Evolutionary conservation across 306 rosid genomes (phyloP), one percentile per base, ranked within the genome.

Genomic region (Acacia confusa): DNA sequence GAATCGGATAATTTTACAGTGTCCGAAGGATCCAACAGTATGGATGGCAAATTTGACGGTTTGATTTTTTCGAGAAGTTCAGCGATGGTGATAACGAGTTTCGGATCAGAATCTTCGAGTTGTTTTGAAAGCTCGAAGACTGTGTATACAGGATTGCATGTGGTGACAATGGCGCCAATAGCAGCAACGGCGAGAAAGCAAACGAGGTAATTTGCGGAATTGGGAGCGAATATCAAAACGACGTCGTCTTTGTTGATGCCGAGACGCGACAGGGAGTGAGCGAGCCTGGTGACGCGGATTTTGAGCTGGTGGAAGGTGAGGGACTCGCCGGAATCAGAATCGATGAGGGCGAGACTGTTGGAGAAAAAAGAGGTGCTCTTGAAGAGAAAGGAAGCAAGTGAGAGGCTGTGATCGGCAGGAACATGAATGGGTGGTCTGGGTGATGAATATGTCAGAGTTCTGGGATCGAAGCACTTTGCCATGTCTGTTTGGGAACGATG

Each of bases 301-400:
- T 85, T 45, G n/a, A 89, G 85, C 52, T 89, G 86, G 25, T 41
- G 81, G 69, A 87, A 89, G 60, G 86, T 87, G 10, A 87, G 61
- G 34, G 81, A 68, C 32, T 85, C 82, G 43, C 63, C 80, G 47
- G 87, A 41, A 20, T 83, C 82, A 1, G 84, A 75, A 12, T 89
- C 89, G 67, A 55, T 36, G 28, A 89, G 84, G n/a, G 92, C 86
- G 36, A 73, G 64, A 30, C 19, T 45, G 71, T 83, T 34, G 7
- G 81, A 61, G 72, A 6, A 66, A 24, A 84, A 74, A 17, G 86
- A 71, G 22, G 90, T 40, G 76, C 68, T 74, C 34, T 71, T 81
- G 82, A 89, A 88, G 79, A 89, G 90, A 81, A 91, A 91, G 10
- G 91, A 50, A 27, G 87, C 30, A 19, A 87, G 77, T 32, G 90